A percentile compares a stretch with the other conserved stretches of the same genome.
These are phyloP conservation scores for Phytophthora multivora DNA, from an alignment of 352 stramenopile genomes.

Conservation along the genomic window DNA sequence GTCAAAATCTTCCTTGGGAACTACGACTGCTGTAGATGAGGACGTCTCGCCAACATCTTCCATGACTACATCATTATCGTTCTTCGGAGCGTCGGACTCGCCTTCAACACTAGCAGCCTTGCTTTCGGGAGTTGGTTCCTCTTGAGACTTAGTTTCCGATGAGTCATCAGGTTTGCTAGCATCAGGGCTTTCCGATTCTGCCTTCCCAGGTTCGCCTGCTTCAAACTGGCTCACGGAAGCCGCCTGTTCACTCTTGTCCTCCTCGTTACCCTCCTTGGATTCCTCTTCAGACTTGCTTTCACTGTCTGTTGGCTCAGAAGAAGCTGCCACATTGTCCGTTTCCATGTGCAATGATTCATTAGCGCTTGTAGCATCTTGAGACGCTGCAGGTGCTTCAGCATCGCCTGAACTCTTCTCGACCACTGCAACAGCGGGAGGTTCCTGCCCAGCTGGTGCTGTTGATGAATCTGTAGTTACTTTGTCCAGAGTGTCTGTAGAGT, in stretches of 20 bases:
- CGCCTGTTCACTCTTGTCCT: neutral
- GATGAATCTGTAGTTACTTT: conserved; percentile 2
- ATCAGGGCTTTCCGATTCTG: conserved; percentile 7
- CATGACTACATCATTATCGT: conserved; percentile 20
- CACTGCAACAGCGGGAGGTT: neutral
- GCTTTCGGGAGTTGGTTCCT: conserved; percentile 11
- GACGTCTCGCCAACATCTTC: conserved; percentile 14
- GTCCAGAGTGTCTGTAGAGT: neutral
- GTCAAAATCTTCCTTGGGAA: conserved; percentile 30
- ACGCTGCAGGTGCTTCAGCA: neutral
- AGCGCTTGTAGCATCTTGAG: conserved; percentile 1
- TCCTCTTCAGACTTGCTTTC: neutral
- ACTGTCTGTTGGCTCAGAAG: neutral
- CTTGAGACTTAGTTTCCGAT: conserved; percentile 2
- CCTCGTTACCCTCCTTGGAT: conserved; percentile 5
- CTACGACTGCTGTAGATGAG: conserved; percentile 15
- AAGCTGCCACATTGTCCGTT: neutral
- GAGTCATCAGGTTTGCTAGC: conserved; percentile 1
- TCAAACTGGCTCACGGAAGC: neutral
- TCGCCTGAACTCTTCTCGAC: neutral
- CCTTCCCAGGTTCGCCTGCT: neutral
- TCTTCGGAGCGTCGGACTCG: conserved; percentile 11
- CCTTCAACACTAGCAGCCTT: conserved; percentile 13
- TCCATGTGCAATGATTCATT: conserved; percentile 2
- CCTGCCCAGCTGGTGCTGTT: conserved; percentile 3